These are phyloP conservation scores for Parathielavia hyrcaniae DNA, from an alignment of 495 filamentous ascomycete genomes.

Conservation along the genomic window DNA sequence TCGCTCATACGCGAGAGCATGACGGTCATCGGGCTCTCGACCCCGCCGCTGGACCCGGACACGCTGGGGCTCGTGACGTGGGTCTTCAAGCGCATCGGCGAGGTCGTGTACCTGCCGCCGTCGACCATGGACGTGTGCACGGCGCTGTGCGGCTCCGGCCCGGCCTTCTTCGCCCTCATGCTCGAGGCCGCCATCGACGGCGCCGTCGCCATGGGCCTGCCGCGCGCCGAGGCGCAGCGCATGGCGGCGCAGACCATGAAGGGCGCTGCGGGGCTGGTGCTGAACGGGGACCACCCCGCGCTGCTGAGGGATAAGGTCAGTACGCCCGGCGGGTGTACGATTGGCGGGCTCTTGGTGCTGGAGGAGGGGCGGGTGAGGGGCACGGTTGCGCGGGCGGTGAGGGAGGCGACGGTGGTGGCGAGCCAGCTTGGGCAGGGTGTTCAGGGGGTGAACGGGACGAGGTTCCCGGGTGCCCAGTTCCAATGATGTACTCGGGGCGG, in stretches of 20 bases:
- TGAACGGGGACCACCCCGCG: slow-evolving; percentile 70
- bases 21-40: slow-evolving; percentile 65
- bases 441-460: slow-evolving; percentile 42
- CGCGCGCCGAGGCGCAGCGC: slow-evolving; percentile 64
- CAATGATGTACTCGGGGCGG: slow-evolving; percentile 11
- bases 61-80: slow-evolving; percentile 57
- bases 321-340: slow-evolving; percentile 77
- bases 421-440: slow-evolving; percentile 59
- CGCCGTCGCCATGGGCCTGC: slow-evolving; percentile 73
- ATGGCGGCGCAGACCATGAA: slow-evolving; percentile 78
- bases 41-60: slow-evolving; percentile 49
- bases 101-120: slow-evolving; percentile 58
- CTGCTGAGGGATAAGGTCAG: slow-evolving; percentile 69
- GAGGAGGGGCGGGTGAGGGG: slow-evolving; percentile 70
- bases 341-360: slow-evolving; percentile 65
- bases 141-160: slow-evolving; percentile 69
- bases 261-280: slow-evolving; percentile 64
- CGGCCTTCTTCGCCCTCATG: slow-evolving; percentile 72
- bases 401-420: slow-evolving; percentile 71
- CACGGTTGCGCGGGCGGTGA: slow-evolving; percentile 63
- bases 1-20: slow-evolving; percentile 67
- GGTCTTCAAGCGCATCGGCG: slow-evolving; percentile 69
- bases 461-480: slow-evolving; percentile 21
- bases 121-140: slow-evolving; percentile 67
- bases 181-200: slow-evolving; percentile 73